Evolutionary conservation across 495 filamentous ascomycete genomes (phyloP), one percentile per base, ranked within the genome.

Genomic region (Massariosphaeria phaeospora): DNA sequence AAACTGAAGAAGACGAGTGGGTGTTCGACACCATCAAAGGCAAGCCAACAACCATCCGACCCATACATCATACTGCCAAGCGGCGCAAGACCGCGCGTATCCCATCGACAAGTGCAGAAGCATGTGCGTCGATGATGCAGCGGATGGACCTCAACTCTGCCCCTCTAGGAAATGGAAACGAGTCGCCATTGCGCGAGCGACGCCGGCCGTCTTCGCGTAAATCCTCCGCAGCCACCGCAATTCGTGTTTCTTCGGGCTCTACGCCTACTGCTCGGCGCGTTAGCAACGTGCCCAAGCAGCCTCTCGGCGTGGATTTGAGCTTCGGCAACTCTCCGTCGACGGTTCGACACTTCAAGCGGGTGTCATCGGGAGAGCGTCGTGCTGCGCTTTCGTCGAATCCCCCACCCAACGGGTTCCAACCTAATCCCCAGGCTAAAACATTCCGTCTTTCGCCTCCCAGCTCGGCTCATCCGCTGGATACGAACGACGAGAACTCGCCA

Each of bases 21-120:
- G 84, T 96, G n/a, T 99, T 99, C 65, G 93, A 96, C 63, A 99
- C 93, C 0, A 81, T 99, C 61, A 91, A 86, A 66, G n/a, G n/a
- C n/a, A 57, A 47, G 27, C 3, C 66, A n/a, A 25, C 56, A 12
- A 67, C 63, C 18, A 36, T 58, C 15, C 36, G 62, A 29, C 46
- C 59, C 6, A 62, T 55, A 3, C 68, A 69, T 9, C 74, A 69
- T 38, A 68, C 72, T 6, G 71, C 73, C 3, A 77, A 75, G 54
- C 74, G 79, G 4, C 71, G 79, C 13, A 81, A 79, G 55, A 62
- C 65, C 29, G 59, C 66, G 24, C 65, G 66, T 21, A 66, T 70
- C 51, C 68, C 63, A 11, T 38, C 69, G 65, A 23, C 69, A 65
- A 38, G 76, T 67, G 55, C 57, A 20, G 54, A 57, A 26, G 51